A percentile compares a stretch with the other conserved stretches of the same genome.
Conservation (phyloP, 352 stramenopile species). For the Phytophthora tentaculata region DNA sequence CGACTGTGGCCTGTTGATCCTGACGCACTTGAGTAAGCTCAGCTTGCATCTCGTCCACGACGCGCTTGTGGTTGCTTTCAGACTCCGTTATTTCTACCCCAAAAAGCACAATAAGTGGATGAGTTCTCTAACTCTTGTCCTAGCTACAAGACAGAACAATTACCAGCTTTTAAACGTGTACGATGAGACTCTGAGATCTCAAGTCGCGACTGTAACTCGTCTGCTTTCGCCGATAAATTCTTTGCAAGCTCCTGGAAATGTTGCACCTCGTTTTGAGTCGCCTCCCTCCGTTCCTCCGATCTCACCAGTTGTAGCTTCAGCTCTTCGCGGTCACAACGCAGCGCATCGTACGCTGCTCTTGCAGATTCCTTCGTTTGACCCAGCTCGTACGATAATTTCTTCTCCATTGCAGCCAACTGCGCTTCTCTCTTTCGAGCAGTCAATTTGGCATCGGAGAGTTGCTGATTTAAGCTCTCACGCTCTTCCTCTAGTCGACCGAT, state of each 20-base stretch:
- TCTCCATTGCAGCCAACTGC: constrained; percentile 55
- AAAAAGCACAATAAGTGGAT: constrained; percentile 2
- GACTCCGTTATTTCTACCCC: constrained; percentile 58
- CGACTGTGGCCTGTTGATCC: constrained; percentile 30
- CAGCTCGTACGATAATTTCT: constrained; percentile 76
- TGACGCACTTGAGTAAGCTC: constrained; percentile 43
- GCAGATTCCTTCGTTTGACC: constrained; percentile 72
- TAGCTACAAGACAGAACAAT: not conserved
- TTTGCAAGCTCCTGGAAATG: constrained; percentile 58
- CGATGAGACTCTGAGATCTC: constrained; percentile 53
- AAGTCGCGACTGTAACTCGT: constrained; percentile 59
- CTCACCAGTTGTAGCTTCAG: constrained; percentile 65
- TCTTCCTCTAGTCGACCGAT: constrained; percentile 74
- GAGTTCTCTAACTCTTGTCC: constrained; percentile 1
- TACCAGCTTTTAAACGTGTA: constrained; percentile 44
- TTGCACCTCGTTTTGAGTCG: constrained; percentile 50
- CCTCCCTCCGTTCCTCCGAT: constrained; percentile 50
- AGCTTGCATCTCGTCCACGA: constrained; percentile 37
- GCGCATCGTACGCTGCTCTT: constrained; percentile 64
- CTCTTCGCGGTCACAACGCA: constrained; percentile 65
- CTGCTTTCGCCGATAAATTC: constrained; percentile 59
- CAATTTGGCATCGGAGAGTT: constrained; percentile 69
- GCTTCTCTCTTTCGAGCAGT: constrained; percentile 60
- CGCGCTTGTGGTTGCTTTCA: constrained; percentile 38
- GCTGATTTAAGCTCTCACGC: constrained; percentile 55